Conservation (phyloP, 2,329 filamentous ascomycete species). For the Neofusicoccum sp. region DNA sequence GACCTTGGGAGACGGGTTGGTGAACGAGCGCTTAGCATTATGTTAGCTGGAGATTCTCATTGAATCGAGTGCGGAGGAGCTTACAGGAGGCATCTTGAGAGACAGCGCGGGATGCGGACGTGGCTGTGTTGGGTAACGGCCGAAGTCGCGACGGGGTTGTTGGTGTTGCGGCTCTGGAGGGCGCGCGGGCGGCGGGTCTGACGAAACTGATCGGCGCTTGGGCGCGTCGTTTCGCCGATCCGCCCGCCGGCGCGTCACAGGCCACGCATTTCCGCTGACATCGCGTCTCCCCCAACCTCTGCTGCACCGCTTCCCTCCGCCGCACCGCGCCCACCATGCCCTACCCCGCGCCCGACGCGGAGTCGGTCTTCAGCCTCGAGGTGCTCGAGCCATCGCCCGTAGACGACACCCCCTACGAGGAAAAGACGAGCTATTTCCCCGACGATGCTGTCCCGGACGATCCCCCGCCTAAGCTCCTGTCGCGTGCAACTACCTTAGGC, state of each 20-base stretch:
- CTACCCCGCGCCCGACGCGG: constrained; percentile 36
- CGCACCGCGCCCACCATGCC: constrained; percentile 24
- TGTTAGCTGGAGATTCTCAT: neutral
- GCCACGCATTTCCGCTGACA: constrained; percentile 25
- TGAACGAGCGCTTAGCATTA: constrained; percentile 47
- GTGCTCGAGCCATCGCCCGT: constrained; percentile 85
- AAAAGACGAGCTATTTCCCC: constrained; percentile 55
- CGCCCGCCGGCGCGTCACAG: constrained; percentile 31
- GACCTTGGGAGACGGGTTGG: constrained; percentile 51
- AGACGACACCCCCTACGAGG: constrained; percentile 55
- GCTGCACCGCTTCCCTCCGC: neutral
- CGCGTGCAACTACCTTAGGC: constrained; percentile 47
- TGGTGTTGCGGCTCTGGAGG: constrained; percentile 18
- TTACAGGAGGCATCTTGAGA: constrained; percentile 59
- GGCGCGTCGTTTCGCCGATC: constrained; percentile 28
- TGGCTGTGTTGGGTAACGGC: neutral
- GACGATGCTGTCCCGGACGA: constrained; percentile 27
- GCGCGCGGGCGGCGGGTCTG: neutral
- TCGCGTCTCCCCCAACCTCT: constrained; percentile 17
- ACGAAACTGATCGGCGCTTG: neutral
- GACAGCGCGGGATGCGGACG: neutral
- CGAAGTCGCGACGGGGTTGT: neutral
- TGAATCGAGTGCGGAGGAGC: constrained; percentile 23
- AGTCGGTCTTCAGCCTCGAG: constrained; percentile 67
- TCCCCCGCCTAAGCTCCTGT: constrained; percentile 30